Percentiles rank a stretch among this genome's conserved stretches.
Conservation (phyloP, 345 rosid species). For the Excoecaria cochinchinensis region DNA sequence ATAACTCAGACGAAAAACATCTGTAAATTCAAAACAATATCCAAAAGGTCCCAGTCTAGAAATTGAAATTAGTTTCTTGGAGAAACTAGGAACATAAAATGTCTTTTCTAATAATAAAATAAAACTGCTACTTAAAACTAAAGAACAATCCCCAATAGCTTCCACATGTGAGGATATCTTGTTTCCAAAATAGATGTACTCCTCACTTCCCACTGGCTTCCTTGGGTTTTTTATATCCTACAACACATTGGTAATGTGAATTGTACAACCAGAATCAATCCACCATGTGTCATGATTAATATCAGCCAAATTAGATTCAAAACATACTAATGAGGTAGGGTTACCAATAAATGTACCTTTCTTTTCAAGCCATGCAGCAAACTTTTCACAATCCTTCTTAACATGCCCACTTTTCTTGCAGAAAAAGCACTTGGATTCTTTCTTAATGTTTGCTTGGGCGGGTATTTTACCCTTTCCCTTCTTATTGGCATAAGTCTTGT, state of each 20-base stretch:
- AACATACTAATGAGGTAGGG: too few species aligned
- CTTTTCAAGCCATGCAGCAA: neutral
- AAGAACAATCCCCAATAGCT: neutral
- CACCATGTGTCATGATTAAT: neutral
- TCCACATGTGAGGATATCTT: slow-evolving; percentile 11
- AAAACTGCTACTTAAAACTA: slow-evolving; percentile 5
- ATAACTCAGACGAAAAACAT: too few species aligned
- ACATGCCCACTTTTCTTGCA: neutral
- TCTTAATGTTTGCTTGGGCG: neutral
- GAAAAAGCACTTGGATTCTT: neutral
- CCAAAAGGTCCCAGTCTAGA: slow-evolving; percentile 11
- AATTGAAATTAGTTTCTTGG: slow-evolving; percentile 10
- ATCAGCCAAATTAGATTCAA: too few species aligned
- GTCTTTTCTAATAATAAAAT: slow-evolving; percentile 1
- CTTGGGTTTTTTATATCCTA: slow-evolving; percentile 10
- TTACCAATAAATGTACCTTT: neutral
- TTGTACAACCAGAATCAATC: neutral
- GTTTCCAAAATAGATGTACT: neutral
- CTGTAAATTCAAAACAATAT: neutral
- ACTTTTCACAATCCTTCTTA: neutral
- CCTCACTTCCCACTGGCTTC: slow-evolving; percentile 14
- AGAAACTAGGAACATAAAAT: slow-evolving; percentile 18
- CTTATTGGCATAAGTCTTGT: neutral
- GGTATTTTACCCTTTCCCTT: neutral
- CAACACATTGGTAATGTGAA: neutral